Conservation (phyloP, 768 basidiomycete species). For the Tremella yokohamensis region DNA sequence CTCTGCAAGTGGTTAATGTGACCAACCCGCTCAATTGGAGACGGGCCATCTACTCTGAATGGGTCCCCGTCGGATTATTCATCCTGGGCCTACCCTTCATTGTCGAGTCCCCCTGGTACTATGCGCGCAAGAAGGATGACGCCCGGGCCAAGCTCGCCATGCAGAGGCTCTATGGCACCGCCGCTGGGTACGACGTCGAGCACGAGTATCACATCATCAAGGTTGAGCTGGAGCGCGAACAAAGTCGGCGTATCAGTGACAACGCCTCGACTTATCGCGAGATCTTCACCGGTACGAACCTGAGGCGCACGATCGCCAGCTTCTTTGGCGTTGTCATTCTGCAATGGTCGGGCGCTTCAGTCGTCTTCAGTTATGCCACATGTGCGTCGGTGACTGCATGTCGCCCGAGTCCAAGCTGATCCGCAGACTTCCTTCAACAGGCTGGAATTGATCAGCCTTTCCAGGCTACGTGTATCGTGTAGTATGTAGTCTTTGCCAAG, state of each 20-base stretch:
- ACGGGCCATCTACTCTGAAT: slow-evolving; percentile 23
- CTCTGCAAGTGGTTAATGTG: slow-evolving; percentile 11
- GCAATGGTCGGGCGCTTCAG: slow-evolving; percentile 17
- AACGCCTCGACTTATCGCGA: slow-evolving; percentile 10
- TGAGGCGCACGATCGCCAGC: slow-evolving; percentile 21
- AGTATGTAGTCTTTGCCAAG: neutral
- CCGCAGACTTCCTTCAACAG: slow-evolving; percentile 9
- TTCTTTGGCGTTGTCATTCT: slow-evolving; percentile 18
- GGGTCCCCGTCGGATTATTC: slow-evolving; percentile 24
- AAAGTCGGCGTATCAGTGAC: neutral
- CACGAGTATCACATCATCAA: slow-evolving; percentile 25
- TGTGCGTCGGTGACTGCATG: slow-evolving; percentile 4
- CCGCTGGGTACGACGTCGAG: slow-evolving; percentile 24
- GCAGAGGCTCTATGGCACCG: slow-evolving; percentile 20
- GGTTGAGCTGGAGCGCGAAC: slow-evolving; percentile 20
- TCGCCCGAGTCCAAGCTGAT: slow-evolving; percentile 1
- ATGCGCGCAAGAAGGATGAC: slow-evolving; percentile 14
- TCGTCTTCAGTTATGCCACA: slow-evolving; percentile 25
- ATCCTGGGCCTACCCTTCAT: slow-evolving; percentile 17
- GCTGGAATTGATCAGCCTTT: slow-evolving; percentile 15
- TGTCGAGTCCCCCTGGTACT: slow-evolving; percentile 21
- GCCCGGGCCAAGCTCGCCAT: slow-evolving; percentile 22
- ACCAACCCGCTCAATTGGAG: slow-evolving; percentile 17
- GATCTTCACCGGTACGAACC: slow-evolving; percentile 24
- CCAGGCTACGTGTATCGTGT: slow-evolving; percentile 16